Evolutionary conservation across 2,329 filamentous ascomycete genomes (phyloP), one percentile per base, ranked within the genome.

Genomic region (Colletotrichum trifolii): DNA sequence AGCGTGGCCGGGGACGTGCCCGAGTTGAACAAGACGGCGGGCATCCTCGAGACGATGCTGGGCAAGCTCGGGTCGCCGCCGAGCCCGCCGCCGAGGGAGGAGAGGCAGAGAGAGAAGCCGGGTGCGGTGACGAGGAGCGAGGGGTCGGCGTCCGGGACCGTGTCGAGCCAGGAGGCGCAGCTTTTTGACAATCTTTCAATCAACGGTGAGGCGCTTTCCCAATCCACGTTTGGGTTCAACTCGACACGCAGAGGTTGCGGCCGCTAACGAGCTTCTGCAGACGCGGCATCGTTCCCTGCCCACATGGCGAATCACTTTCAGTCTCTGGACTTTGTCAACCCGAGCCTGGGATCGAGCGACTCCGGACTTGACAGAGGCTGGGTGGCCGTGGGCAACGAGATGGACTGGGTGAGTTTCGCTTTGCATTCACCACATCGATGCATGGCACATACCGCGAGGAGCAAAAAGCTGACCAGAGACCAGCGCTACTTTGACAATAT

Each of bases 21-120:
- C 2, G 83, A 83, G 60, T 76, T 81, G 50, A 77, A 73, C 45
- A 85, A 83, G 72, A 82, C 83, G 34, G 78, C 77, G 10, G 77
- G 79, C 40, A 79, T 83, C 7, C 70, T 86, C 57, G 75, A 76
- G 6, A 78, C 76, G 4, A 83, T 86, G 77, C 72, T 85, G 39
- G 72, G 73, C 3, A 82, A 79, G 67, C 73, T 85, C 7, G 77
- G 76, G 4, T 70, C 68, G 33, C 72, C 76, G 2, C 70, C 76
- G 8, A 69, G 71, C 11, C 60, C 67, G 12, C 58, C 58, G 6
- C 59, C 66, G 8, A 55, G 48, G 38, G 57, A 47, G 6, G 36
- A 45, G 10, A 52, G 54, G 45, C 47, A 61, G 42, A 59, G 47
- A 25, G 68, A 71, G 43, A 69, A 56, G 2, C 71, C 72, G 9